Conservation (phyloP, 1,284 basidiomycete species). For the Marasmius tenuissimus region DNA sequence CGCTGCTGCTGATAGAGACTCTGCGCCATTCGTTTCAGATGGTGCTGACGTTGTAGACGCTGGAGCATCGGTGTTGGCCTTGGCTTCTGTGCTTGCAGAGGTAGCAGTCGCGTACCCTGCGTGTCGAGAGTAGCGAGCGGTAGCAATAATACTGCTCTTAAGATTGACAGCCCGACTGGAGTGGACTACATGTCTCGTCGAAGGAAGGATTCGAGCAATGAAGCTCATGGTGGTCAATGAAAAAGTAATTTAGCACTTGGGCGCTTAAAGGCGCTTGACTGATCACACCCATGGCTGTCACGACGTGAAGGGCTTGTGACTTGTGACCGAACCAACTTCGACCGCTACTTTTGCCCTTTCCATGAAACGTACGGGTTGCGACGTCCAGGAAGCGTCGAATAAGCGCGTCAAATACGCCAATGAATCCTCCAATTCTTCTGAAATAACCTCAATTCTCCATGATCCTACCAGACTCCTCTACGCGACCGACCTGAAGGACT, state of each 20-base stretch:
- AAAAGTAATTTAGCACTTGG: not conserved
- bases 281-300: too few relatives aligned
- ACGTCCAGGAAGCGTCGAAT: not conserved
- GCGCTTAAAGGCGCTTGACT: not conserved
- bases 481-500: not conserved
- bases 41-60: not conserved
- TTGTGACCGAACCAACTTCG: too few relatives aligned
- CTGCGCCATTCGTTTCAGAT: not conserved
- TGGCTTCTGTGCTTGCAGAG: not conserved
- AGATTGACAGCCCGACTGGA: not conserved
- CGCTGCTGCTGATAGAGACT: not conserved
- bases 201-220: not conserved
- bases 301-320: too few relatives aligned
- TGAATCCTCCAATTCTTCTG: not conserved
- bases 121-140: not conserved
- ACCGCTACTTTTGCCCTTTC: too few relatives aligned
- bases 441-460: not conserved
- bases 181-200: not conserved
- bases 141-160: too few relatives aligned
- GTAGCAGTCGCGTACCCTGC: not conserved
- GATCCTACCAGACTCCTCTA: not conserved
- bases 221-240: not conserved
- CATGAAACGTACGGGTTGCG: too few relatives aligned
- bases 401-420: not conserved
- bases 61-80: not conserved